These are phyloP conservation scores for Paraleonurus japonicus DNA, from an alignment of 257 asterid genomes.

Conservation along the genomic window DNA sequence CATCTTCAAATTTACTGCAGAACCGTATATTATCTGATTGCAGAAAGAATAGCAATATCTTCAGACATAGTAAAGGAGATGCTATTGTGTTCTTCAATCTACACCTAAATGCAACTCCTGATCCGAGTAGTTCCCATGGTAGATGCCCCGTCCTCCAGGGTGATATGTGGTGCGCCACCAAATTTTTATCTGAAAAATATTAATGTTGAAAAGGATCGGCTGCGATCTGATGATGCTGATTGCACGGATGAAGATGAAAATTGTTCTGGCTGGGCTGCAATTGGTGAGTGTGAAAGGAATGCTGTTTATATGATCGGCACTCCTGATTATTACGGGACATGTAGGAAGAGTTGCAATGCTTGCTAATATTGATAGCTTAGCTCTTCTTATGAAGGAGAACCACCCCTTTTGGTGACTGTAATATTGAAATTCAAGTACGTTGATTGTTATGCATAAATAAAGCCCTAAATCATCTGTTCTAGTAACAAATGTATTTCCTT, in stretches of 20 bases:
- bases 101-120: slow-evolving; percentile 69
- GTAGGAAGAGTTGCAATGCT: slow-evolving; percentile 87
- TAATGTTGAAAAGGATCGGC: slow-evolving; percentile 16
- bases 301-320: slow-evolving; percentile 84
- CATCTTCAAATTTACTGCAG: slow-evolving; percentile 40
- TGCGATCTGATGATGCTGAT: slow-evolving; percentile 28
- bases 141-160: slow-evolving; percentile 70
- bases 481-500: neutral
- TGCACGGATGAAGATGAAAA: slow-evolving; percentile 84
- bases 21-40: slow-evolving; percentile 56
- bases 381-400: neutral
- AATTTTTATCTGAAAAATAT: slow-evolving; percentile 41
- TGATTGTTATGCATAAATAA: neutral
- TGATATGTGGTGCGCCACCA: slow-evolving; percentile 73
- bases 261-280: slow-evolving; percentile 80
- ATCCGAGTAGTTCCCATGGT: slow-evolving; percentile 55
- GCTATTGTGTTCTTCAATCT: slow-evolving; percentile 68
- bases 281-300: slow-evolving; percentile 80
- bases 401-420: neutral
- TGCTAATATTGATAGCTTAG: slow-evolving; percentile 34
- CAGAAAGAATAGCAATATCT: slow-evolving; percentile 31
- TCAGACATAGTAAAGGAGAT: slow-evolving; percentile 63
- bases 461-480: neutral
- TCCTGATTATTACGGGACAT: slow-evolving; percentile 80
- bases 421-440: neutral